Percentiles rank a stretch among this genome's conserved stretches.
Conservation (phyloP, 768 basidiomycete genomes). For the Boletus rubescentipes region DNA sequence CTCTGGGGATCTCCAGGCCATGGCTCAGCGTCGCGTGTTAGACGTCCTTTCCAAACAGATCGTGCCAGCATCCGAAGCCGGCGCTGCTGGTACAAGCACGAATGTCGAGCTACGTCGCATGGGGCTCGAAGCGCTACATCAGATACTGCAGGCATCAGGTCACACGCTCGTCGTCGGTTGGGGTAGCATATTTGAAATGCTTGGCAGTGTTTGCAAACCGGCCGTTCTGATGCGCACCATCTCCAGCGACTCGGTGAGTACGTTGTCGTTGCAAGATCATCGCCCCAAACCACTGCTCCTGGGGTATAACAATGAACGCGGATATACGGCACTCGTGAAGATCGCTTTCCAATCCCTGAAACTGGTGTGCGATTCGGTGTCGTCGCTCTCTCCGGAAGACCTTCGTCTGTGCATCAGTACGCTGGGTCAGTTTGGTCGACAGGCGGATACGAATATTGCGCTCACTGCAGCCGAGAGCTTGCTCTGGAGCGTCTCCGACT, state of each 20-base stretch:
- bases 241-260: slow-evolving; percentile 43
- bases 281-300: slow-evolving; percentile 49
- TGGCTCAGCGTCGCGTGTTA: slow-evolving; percentile 82
- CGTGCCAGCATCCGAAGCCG: slow-evolving; percentile 40
- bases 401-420: slow-evolving; percentile 88
- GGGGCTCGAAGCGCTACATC: slow-evolving; percentile 86
- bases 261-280: slow-evolving; percentile 40
- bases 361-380: slow-evolving; percentile 90
- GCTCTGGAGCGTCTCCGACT: slow-evolving; percentile 95
- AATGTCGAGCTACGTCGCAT: slow-evolving; percentile 80
- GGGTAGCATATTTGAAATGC: slow-evolving; percentile 90
- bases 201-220: slow-evolving; percentile 82
- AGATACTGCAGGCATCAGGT: slow-evolving; percentile 87
- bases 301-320: slow-evolving; percentile 63
- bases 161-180: slow-evolving; percentile 92
- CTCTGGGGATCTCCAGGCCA: slow-evolving; percentile 59
- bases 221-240: slow-evolving; percentile 35
- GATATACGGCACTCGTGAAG: slow-evolving; percentile 75
- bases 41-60: slow-evolving; percentile 83
- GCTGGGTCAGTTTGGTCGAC: slow-evolving; percentile 87
- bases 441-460: slow-evolving; percentile 94
- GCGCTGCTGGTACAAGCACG: slow-evolving; percentile 44
- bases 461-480: slow-evolving; percentile 91
- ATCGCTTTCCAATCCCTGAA: slow-evolving; percentile 94
- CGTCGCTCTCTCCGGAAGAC: slow-evolving; percentile 75